Base-by-base conservation (phyloP, 352 stramenopile genomes). In the Pythium utonaiense region DNA sequence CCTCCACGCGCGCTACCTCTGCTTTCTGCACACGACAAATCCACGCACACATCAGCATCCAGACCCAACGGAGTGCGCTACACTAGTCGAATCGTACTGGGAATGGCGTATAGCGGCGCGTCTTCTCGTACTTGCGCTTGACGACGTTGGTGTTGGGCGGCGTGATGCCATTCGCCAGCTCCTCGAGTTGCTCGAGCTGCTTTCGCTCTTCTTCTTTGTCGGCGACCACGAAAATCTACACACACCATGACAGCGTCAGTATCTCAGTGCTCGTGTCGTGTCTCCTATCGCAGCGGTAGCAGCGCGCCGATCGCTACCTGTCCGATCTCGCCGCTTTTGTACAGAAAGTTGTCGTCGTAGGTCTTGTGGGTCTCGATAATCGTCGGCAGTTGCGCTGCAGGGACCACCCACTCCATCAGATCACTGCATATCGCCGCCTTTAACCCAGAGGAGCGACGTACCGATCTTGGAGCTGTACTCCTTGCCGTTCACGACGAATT, bases 291-390 rank as follows among this genome's bases (percentile, higher is more conserved):
- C 34, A 34, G 3, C 14, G 3, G 24, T 33, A 27, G 38, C 16
- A 12, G 12, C 24, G n/a, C 7, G 38, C 38, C 2, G 38, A 14
- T 17, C 25, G 49, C 10, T 33, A 90, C 83, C 70, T 94, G 86
- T 53, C 86, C 86, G 36, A 95, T 93, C 57, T 95, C 86, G 38
- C 83, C 82, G 45, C 83, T 93, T 55, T 95, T 95, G 74, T 95
- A 95, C 38, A 93, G 90, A 33, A 93, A 86, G 34, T 90, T 91
- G 60, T 93, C 83, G 45, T 95, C 86, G 55, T 95, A 95, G 16
- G 86, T 95, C 68, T 95, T 95, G 75, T 95, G 86, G 3, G 83
- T 95, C 72, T 95, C 86, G 22, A 95, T 49, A 61, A 95, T 93
- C 27, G 72, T 86, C 47, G 86, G 86, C 51, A 95, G 62, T 71